Evolutionary conservation across 371 early-diverging fungal genomes (phyloP).

Genomic region (Apophysomyces elegans): DNA sequence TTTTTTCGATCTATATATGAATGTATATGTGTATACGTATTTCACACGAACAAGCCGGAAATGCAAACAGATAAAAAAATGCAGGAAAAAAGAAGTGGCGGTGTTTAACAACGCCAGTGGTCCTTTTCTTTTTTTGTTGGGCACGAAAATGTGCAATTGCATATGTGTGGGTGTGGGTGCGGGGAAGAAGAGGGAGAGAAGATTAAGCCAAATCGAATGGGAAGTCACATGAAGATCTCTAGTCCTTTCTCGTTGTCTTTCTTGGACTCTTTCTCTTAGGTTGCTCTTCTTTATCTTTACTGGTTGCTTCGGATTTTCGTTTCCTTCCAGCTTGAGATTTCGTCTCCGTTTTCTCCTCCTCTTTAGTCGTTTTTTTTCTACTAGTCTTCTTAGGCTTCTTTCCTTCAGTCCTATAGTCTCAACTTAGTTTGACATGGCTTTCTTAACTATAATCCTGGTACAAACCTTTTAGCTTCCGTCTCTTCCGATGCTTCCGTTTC

Average conservation of each 20-base stretch:
- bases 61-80: not conserved
- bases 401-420: not conserved
- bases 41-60: not conserved
- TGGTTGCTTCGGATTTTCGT: not conserved
- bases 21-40: not conserved
- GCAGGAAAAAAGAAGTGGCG: too few relatives aligned
- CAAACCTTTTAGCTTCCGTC: not conserved
- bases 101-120: too few relatives aligned
- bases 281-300: too few relatives aligned
- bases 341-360: constrained; percentile 3
- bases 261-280: too few relatives aligned
- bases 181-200: too few relatives aligned
- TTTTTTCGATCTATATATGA: not conserved
- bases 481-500: constrained; percentile 9
- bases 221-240: too few relatives aligned
- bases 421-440: not conserved
- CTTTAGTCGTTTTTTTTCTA: not conserved
- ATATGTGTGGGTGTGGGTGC: too few relatives aligned
- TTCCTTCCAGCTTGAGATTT: not conserved
- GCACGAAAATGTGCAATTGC: too few relatives aligned
- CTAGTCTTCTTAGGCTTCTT: not conserved
- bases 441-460: not conserved
- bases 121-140: too few relatives aligned
- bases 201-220: too few relatives aligned
- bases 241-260: too few relatives aligned